Evolutionary conservation across 2,329 filamentous ascomycete species (phyloP), one percentile per base, ranked within the genome.

Genomic region (Verticillium zaregamsianum): DNA sequence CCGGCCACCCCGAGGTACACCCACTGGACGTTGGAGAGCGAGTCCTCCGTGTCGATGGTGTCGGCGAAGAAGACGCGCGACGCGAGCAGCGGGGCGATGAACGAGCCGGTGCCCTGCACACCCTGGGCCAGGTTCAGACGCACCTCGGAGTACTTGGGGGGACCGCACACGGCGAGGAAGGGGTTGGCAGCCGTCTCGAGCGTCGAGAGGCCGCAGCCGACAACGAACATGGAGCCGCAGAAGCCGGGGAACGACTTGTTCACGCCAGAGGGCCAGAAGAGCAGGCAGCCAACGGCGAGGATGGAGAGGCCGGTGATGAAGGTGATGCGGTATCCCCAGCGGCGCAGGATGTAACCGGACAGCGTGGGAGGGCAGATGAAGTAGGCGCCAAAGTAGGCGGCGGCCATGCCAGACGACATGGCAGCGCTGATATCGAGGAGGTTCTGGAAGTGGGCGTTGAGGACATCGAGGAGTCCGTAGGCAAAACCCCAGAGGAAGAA

Each of bases 301-400:
- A 87, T 74, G 40, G 71, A 76, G 1, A 87, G 78, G 32, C 54
- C 86, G 67, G 84, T 82, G 69, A 91, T 90, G 72, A 91, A 90
- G 37, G 87, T 88, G 61, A 83, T 82, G 59, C 86, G 83, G 73
- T 89, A 90, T 17, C 88, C 88, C 67, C 81, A 89, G 64, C 82
- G 81, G 35, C 87, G 84, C 14, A 91, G 80, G 68, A 90, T 79
- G 76, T 78, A 83, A 61, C 73, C 74, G 3, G 74, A 76, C 60
- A 78, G 69, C 20, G 75, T 71, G 5, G 77, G 68, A n/a, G 70
- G 68, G 32, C 67, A 75, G 31, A 79, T 66, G 59, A 74, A 71
- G 66, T 78, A 79, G 60, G 75, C 76, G 49, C 81, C 81, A 61
- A 84, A 84, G 68, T 84, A 84, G 40, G 82, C 80, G 3, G 79